Percentiles rank a stretch among this genome's conserved stretches.
These are phyloP conservation scores for Phytophthora cactorum DNA, from an alignment of 352 stramenopile species.

Conservation along the genomic window DNA sequence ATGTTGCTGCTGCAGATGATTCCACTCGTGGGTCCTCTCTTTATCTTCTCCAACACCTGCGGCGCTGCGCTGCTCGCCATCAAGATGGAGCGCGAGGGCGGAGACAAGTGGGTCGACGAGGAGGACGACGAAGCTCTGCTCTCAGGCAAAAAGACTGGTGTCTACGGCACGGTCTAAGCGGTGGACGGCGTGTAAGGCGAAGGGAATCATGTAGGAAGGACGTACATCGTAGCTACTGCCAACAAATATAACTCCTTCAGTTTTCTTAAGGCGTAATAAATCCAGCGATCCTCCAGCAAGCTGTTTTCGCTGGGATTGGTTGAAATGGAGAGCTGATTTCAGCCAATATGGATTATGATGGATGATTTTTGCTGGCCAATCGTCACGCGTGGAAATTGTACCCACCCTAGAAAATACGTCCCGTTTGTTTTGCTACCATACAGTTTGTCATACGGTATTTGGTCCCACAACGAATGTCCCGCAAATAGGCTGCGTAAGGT, in stretches of 20 bases:
- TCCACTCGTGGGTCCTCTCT: conserved; percentile 54
- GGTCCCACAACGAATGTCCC: too few species aligned
- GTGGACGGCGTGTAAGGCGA: not conserved
- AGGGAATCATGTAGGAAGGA: too few species aligned
- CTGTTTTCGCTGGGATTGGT: not conserved
- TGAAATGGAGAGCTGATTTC: not conserved
- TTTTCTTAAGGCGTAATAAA: too few species aligned
- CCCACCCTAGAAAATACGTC: conserved; percentile 11
- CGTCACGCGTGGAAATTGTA: not conserved
- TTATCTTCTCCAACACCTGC: conserved; percentile 72
- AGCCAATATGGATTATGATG: not conserved
- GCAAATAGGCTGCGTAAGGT: too few species aligned
- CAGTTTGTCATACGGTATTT: too few species aligned
- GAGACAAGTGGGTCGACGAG: conserved; percentile 31
- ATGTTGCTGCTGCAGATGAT: conserved; percentile 67
- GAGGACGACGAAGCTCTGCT: conserved; percentile 34
- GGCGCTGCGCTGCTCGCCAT: conserved; percentile 58
- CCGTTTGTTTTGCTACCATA: not conserved
- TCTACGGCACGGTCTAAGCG: conserved; percentile 35
- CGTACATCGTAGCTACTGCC: too few species aligned
- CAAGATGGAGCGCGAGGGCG: conserved; percentile 61
- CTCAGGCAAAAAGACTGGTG: conserved; percentile 20
- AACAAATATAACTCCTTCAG: too few species aligned
- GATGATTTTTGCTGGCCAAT: conserved; percentile 31
- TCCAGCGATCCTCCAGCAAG: too few species aligned